Base-by-base conservation (phyloP, 2,329 filamentous ascomycete species). In the Paecilomyces sp. region DNA sequence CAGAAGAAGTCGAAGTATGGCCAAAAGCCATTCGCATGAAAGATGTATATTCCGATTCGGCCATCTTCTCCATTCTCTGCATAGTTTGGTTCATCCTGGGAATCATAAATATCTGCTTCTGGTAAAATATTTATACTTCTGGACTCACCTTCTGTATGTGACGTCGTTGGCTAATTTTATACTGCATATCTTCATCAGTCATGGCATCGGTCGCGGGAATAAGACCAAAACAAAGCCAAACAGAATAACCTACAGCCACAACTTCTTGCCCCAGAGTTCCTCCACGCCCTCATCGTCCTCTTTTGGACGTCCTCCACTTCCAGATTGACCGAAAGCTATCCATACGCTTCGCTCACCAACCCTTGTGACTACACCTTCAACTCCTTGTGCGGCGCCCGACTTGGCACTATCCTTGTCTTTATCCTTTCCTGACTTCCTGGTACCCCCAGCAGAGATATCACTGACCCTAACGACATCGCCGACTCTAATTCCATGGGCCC, bases 141-240 rank as follows among this genome's bases (percentile, higher is more conserved):
- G 57, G 25, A 66, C 72, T 65, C 74, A 83, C 81, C 85, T 78
- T 73, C 85, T 84, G 71, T 85, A 85, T 30, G 85, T 88, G 61
- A 87, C 81, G 74, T 88, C 84, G 69, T 88, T 88, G 53, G 85
- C 85, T 65, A 88, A 75, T 68, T 88, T 88, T 64, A 88, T 80
- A 65, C 84, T 87, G 73, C 34, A 31, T 28, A 57, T 28, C 33
- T 58, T 24, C 12, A 25, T 67, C 60, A 65, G 63, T 41, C n/a
- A 56, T 24, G 24, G 54, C 51, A 54, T 34, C 47, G 53, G 18
- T 47, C 15, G 30, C 18, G 12, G 24, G 54, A 2, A 18, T 22
- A 15, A 55, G 33, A 41, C 34, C 15, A 8, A 47, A 18, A 58
- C 22, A 50, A 34, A 15, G 58, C 58, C 30, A 54, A 15, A 57